Conservation (phyloP, 2,329 filamentous ascomycete genomes). For the Ophiostoma himal-ulmi region DNA sequence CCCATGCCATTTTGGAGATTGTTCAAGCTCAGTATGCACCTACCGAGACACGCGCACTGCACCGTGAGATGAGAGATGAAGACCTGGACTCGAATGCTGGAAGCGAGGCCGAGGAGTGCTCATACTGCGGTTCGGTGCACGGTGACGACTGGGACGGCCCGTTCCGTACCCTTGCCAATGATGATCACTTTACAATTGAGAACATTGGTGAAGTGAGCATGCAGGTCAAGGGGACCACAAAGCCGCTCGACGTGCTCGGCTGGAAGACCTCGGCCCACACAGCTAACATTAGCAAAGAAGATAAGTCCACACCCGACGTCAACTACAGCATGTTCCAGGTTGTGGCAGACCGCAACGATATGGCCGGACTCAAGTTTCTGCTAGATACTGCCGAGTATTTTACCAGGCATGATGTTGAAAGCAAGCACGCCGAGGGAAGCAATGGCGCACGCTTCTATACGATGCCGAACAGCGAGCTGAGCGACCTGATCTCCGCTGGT, state of each 20-base stretch:
- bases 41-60: conserved; percentile 38
- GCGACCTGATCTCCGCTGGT: conserved; percentile 41
- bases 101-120: conserved; percentile 29
- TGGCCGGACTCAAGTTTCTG: conserved; percentile 49
- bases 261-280: conserved; percentile 17
- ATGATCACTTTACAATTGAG: conserved; percentile 67
- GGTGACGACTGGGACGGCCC: conserved; percentile 39
- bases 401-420: background rate
- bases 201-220: conserved; percentile 64
- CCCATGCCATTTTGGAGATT: conserved; percentile 64
- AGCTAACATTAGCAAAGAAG: background rate
- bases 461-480: conserved; percentile 34
- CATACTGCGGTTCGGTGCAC: background rate
- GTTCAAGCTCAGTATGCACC: conserved; percentile 61
- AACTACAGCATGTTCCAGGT: conserved; percentile 36
- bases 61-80: background rate
- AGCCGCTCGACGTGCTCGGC: background rate
- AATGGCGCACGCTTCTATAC: background rate
- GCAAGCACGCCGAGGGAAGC: background rate
- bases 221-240: conserved; percentile 56
- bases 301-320: background rate
- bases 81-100: background rate
- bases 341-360: conserved; percentile 49
- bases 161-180: conserved; percentile 52
- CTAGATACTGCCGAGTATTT: conserved; percentile 37